These are phyloP conservation scores for Beauveria scarabaeidicola DNA, from an alignment of 2,329 filamentous ascomycete genomes.

Conservation along the genomic window DNA sequence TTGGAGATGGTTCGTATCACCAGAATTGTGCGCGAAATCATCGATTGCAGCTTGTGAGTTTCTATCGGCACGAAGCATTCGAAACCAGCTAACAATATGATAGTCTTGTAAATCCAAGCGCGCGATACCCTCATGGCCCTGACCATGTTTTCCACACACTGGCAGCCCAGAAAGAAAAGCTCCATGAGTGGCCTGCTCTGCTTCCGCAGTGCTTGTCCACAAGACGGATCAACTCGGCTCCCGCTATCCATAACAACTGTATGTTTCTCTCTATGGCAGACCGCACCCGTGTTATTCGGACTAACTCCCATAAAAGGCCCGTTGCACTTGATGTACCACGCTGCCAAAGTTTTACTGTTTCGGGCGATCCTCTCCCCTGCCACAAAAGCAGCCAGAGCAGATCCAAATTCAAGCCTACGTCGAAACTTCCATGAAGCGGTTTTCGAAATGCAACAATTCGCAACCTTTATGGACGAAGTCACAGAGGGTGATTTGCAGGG, in stretches of 20 bases:
- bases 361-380: constrained; percentile 38
- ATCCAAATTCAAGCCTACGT: constrained; percentile 27
- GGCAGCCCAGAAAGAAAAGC: constrained; percentile 19
- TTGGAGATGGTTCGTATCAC: constrained; percentile 26
- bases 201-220: constrained; percentile 28
- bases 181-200: constrained; percentile 28
- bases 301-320: constrained; percentile 20
- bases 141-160: constrained; percentile 17
- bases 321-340: constrained; percentile 34
- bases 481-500: constrained; percentile 28
- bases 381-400: constrained; percentile 30
- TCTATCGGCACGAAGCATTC: not conserved
- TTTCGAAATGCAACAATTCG: constrained; percentile 28
- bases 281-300: not conserved
- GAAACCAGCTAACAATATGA: constrained; percentile 4
- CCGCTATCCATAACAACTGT: constrained; percentile 19
- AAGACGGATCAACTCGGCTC: constrained; percentile 11
- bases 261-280: constrained; percentile 1
- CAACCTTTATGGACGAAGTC: constrained; percentile 28
- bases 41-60: constrained; percentile 28
- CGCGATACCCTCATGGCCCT: constrained; percentile 14
- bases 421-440: constrained; percentile 28
- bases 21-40: constrained; percentile 22
- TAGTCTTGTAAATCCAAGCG: constrained; percentile 20
- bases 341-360: constrained; percentile 32